Evolutionary conservation across 1,284 basidiomycete species (phyloP), one percentile per base, ranked within the genome.

Genomic region (Ceratobasidium sp.): DNA sequence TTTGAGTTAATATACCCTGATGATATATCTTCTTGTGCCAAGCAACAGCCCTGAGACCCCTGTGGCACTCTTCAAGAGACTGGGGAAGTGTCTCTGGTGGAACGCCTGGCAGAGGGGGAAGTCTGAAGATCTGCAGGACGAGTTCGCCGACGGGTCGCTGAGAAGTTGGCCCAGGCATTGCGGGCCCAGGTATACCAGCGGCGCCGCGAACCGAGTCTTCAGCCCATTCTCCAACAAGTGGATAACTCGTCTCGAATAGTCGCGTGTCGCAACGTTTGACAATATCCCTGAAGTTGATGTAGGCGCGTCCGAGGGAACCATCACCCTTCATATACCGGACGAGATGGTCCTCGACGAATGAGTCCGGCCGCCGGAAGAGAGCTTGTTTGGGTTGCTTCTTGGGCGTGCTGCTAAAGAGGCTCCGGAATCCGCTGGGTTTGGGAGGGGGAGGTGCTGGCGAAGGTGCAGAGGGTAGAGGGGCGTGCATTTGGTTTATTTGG

Each of bases 11-110:
- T 0, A 90, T 91, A n/a, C 96, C 95, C 81, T 96, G 92, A 82
- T 92, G 93, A 81, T 96, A 95, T 61, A 92, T 92, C 74, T 92
- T 88, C 83, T 95, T 94, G 81, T 97, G 95, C 95, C 95, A 98
- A 53, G 90, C 89, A 74, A 95, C 90, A 79, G 95, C 90, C 74
- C 93, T 85, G 79, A 99, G 84, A 0, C 96, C 96, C n/a, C 92
- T 87, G 79, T 92, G 87, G 79, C 94, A 96, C 80, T 98, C 97
- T 75, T 97, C 95, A 79, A 98, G 85, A 79, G 92, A 95, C 81
- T 95, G 91, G 0, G 97, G 97, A 29, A 98, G 84, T 76, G 94
- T 86, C 56, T 91, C 88, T 14, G 88, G 85, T 14, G 89, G 83
- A n/a, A 98, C 85, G 14, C 93, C 93, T 19, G 93, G 92, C 69